A percentile compares a stretch with the other conserved stretches of the same genome.
phyloP scores from a whole-genome alignment of 2,329 filamentous ascomycete species.

The Hypoxylon sp. region DNA sequence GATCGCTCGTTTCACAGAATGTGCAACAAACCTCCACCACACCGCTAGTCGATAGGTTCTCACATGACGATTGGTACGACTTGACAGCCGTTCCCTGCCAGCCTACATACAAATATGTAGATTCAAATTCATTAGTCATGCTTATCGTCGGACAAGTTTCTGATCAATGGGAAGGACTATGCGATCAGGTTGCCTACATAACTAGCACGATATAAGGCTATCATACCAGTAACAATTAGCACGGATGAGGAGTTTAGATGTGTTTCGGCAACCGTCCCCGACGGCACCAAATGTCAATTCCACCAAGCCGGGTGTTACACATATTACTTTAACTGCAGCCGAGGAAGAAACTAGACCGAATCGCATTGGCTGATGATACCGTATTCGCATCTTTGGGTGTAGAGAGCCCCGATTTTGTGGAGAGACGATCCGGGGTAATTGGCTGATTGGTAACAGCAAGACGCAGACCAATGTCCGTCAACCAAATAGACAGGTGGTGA shows the following conservation, averaged over 20 bases:
- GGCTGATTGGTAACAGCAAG: slow-evolving; percentile 37
- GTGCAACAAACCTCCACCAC: slow-evolving; percentile 11
- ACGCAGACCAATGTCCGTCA: slow-evolving; percentile 27
- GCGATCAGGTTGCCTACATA: slow-evolving; percentile 12
- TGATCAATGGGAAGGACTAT: slow-evolving; percentile 3
- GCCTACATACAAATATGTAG: background rate
- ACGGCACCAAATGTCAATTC: slow-evolving; percentile 21
- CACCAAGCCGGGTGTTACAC: slow-evolving; percentile 27
- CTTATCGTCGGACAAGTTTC: slow-evolving; percentile 17
- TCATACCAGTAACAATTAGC: slow-evolving; percentile 2
- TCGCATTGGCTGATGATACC: slow-evolving; percentile 32
- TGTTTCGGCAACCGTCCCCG: slow-evolving; percentile 23
- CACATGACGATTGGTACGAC: slow-evolving; percentile 10
- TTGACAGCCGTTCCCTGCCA: slow-evolving; percentile 3
- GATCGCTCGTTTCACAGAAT: slow-evolving; percentile 13
- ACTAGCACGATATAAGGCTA: slow-evolving; percentile 11
- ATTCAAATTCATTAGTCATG: slow-evolving; percentile 9
- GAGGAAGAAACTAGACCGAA: slow-evolving; percentile 34
- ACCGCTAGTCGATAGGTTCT: slow-evolving; percentile 2
- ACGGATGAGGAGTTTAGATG: slow-evolving; percentile 18
- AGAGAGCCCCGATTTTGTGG: slow-evolving; percentile 33
- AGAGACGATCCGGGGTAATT: slow-evolving; percentile 42
- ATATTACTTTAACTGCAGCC: slow-evolving; percentile 24
- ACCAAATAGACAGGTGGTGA: slow-evolving; percentile 40
- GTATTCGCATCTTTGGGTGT: slow-evolving; percentile 35